Percentiles rank a stretch among this genome's conserved stretches.
These are phyloP conservation scores for Mycena filopes DNA, from an alignment of 768 basidiomycete genomes.

Conservation along the genomic window DNA sequence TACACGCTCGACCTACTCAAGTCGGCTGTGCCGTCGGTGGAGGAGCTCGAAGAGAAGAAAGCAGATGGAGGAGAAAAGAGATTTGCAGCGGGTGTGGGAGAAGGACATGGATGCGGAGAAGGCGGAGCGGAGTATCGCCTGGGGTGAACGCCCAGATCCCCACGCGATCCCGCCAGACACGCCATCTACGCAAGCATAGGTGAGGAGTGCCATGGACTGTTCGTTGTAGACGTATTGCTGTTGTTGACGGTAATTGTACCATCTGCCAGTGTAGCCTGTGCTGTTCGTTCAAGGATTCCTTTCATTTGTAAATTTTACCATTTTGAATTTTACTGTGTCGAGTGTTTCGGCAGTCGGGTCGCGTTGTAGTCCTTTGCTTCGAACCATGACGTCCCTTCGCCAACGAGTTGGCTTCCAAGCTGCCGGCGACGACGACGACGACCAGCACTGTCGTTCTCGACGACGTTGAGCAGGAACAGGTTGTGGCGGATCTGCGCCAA, in stretches of 20 bases:
- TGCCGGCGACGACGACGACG: conserved; percentile 19
- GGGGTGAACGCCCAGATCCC: conserved; percentile 17
- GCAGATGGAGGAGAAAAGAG: background rate
- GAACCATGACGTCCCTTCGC: conserved; percentile 23
- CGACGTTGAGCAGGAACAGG: conserved; percentile 63
- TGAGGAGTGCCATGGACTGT: too few species aligned
- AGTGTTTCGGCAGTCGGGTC: too few species aligned
- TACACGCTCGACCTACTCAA: conserved; percentile 17
- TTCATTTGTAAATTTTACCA: too few species aligned
- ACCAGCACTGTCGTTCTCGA: conserved; percentile 12
- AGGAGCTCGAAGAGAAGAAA: background rate
- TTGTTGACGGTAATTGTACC: too few species aligned
- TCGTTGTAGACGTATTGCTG: too few species aligned
- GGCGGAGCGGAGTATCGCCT: background rate
- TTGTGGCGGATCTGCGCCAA: conserved; percentile 61
- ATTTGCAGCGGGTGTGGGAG: background rate
- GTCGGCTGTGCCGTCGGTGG: conserved; percentile 4
- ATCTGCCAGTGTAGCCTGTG: too few species aligned
- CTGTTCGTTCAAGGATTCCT: too few species aligned
- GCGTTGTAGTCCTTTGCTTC: too few species aligned
- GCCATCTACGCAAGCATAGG: too few species aligned
- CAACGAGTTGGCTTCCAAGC: conserved; percentile 20
- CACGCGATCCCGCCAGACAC: too few species aligned
- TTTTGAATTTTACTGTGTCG: too few species aligned
- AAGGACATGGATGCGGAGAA: background rate